Evolutionary conservation across 176 grass and related monocot species (phyloP).

Genomic region (Alloteropsis semialata): DNA sequence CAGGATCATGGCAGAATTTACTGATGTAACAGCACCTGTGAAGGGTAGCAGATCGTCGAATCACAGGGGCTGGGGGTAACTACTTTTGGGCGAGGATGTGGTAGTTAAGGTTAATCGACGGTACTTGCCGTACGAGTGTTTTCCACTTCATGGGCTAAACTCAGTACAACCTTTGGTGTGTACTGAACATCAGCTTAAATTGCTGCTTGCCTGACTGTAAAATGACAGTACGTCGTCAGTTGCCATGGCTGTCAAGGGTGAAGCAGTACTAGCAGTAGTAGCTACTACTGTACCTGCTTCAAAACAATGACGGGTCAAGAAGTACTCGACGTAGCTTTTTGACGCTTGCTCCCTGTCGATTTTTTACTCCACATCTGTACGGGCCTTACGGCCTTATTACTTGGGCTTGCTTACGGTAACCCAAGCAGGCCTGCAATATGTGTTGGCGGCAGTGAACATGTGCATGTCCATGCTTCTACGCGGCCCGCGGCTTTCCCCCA

Average conservation of each 20-base stretch:
- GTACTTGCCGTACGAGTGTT: neutral
- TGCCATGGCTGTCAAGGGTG: neutral
- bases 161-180: too few relatives aligned
- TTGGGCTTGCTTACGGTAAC: neutral
- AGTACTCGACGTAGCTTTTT: neutral
- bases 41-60: neutral
- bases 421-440: neutral
- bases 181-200: neutral
- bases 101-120: neutral
- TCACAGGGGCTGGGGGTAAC: neutral
- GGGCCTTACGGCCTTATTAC: too few relatives aligned
- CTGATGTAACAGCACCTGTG: neutral
- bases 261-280: neutral
- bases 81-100: neutral
- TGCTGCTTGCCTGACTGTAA: neutral
- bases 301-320: neutral
- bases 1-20: neutral
- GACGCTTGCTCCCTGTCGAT: neutral
- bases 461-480: too few relatives aligned
- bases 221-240: neutral
- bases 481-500: too few relatives aligned
- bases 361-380: too few relatives aligned
- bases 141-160: neutral
- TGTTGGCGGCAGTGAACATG: too few relatives aligned
- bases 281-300: neutral